A percentile compares a stretch with the other conserved stretches of the same genome.
These are phyloP conservation scores for Helenozyma rhizophorensis DNA, from an alignment of 805 yeast species.

Conservation along the genomic window DNA sequence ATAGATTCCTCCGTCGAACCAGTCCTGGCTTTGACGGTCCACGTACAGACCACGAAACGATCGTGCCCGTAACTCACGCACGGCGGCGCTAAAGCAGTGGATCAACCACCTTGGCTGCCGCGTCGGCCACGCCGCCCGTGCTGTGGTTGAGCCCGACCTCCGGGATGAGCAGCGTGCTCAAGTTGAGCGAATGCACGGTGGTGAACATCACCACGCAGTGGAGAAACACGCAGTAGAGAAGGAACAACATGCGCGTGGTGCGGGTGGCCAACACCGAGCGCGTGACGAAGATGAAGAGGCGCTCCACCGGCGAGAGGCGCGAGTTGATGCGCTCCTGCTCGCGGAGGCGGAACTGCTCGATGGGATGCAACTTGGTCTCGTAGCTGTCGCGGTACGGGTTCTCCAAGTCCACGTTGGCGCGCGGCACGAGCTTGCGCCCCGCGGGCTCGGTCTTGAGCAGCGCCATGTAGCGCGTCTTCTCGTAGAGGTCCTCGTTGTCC, in stretches of 20 bases:
- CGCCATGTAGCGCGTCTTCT: slow-evolving; percentile 65
- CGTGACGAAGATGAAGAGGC: slow-evolving; percentile 69
- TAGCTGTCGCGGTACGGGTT: slow-evolving; percentile 56
- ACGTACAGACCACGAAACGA: too few species aligned
- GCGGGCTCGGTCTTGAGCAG: slow-evolving; percentile 32
- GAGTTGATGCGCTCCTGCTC: slow-evolving; percentile 75
- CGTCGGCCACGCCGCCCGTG: slow-evolving; percentile 36
- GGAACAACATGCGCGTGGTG: slow-evolving; percentile 65
- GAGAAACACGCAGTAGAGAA: slow-evolving; percentile 67
- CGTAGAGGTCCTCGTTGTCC: slow-evolving; percentile 78
- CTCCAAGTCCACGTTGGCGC: slow-evolving; percentile 46
- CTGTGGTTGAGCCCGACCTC: slow-evolving; percentile 40
- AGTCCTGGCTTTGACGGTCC: too few species aligned
- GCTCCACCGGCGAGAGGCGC: slow-evolving; percentile 70
- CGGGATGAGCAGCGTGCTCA: slow-evolving; percentile 43
- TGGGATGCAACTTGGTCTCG: slow-evolving; percentile 77
- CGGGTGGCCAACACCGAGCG: slow-evolving; percentile 72
- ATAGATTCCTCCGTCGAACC: too few species aligned
- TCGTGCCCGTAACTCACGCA: too few species aligned
- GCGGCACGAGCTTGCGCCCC: slow-evolving; percentile 22
- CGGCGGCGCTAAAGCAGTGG: too few species aligned
- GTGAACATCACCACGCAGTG: slow-evolving; percentile 70
- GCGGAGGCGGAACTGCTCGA: slow-evolving; percentile 72
- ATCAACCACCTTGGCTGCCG: neutral
- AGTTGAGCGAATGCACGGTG: slow-evolving; percentile 49